These are phyloP conservation scores for Epicoccum nigrum DNA, from an alignment of 2,329 filamentous ascomycete species.

Conservation along the genomic window DNA sequence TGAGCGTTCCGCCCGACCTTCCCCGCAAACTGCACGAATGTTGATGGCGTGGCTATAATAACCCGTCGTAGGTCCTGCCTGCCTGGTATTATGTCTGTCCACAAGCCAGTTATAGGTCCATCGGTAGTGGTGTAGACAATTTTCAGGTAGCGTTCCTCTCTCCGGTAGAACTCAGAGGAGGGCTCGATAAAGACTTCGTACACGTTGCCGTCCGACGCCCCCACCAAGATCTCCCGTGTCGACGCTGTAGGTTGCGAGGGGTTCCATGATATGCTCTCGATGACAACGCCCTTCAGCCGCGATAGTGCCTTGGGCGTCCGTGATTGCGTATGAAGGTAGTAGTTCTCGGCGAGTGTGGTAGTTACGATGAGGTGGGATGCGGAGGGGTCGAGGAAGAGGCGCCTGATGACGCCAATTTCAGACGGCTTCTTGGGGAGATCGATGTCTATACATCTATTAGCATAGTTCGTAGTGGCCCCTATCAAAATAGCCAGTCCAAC, in stretches of 20 bases:
- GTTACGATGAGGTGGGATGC: constrained; percentile 92
- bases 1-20: constrained; percentile 73
- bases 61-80: constrained; percentile 76
- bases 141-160: constrained; percentile 92
- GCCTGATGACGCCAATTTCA: constrained; percentile 89
- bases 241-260: constrained; percentile 90
- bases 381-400: constrained; percentile 96
- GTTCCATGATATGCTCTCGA: constrained; percentile 94
- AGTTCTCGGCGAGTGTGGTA: constrained; percentile 92
- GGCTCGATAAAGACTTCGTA: constrained; percentile 97
- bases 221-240: constrained; percentile 90
- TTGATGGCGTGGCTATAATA: constrained; percentile 77
- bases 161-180: constrained; percentile 90
- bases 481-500: constrained; percentile 18
- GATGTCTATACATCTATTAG: constrained; percentile 69
- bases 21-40: constrained; percentile 81
- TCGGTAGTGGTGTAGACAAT: constrained; percentile 81
- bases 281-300: constrained; percentile 80
- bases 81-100: constrained; percentile 76
- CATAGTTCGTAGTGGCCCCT: not conserved
- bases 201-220: constrained; percentile 89
- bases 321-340: constrained; percentile 95
- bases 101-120: constrained; percentile 82
- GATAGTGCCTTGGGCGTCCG: constrained; percentile 83
- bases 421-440: constrained; percentile 92